These are phyloP conservation scores for Collybia mongolica DNA, from an alignment of 768 basidiomycete species.

Conservation along the genomic window DNA sequence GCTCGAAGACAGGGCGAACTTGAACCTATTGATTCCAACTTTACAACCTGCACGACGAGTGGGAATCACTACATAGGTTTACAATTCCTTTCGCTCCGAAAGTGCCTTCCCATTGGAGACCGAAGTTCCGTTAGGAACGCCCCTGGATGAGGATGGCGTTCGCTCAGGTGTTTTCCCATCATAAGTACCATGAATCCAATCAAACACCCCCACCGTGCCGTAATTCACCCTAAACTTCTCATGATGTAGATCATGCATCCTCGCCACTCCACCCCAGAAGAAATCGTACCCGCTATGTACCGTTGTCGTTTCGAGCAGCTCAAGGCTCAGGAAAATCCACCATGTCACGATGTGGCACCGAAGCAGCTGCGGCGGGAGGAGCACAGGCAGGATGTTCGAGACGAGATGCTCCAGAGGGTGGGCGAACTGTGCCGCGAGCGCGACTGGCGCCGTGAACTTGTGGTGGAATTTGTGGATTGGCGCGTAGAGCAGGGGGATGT, in stretches of 20 bases:
- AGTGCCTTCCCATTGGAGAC: too few relatives aligned
- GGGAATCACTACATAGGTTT: too few relatives aligned
- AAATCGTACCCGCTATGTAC: constrained; percentile 29
- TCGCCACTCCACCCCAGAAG: constrained; percentile 17
- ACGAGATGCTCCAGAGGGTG: constrained; percentile 24
- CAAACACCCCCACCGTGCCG: constrained; percentile 23
- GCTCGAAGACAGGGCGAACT: too few relatives aligned
- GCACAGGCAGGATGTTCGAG: constrained; percentile 25
- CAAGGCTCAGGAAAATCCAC: constrained; percentile 23
- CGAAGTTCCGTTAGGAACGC: too few relatives aligned
- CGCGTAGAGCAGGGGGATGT: constrained; percentile 23
- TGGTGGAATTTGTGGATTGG: constrained; percentile 28
- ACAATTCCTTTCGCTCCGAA: too few relatives aligned
- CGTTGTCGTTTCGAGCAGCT: constrained; percentile 23
- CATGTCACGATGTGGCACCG: constrained; percentile 24
- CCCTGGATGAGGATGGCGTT: too few relatives aligned
- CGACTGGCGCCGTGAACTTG: constrained; percentile 29
- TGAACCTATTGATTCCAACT: too few relatives aligned
- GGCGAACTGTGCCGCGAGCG: constrained; percentile 27
- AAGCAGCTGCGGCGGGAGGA: constrained; percentile 21
- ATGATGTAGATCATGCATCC: constrained; percentile 26
- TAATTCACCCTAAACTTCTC: constrained; percentile 24
- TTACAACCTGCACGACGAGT: too few relatives aligned
- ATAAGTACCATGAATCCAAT: constrained; percentile 21
- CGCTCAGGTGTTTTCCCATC: background rate